phyloP scores from a whole-genome alignment of 1,139 yeast species.

The Geotrichum macrosporum region DNA sequence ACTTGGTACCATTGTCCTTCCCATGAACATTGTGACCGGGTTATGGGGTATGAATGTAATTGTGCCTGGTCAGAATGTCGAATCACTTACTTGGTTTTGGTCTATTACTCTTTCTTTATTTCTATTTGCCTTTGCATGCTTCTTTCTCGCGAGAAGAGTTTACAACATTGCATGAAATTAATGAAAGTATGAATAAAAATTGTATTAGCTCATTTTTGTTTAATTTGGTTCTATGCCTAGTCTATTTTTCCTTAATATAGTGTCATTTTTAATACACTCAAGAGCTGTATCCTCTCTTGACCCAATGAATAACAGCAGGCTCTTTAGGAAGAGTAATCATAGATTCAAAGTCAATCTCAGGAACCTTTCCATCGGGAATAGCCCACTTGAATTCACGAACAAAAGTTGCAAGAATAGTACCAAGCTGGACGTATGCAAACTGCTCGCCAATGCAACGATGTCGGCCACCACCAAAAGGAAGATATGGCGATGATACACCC shows the following conservation, averaged over 20 bases:
- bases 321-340: constrained; percentile 89
- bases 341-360: constrained; percentile 77
- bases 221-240: background rate
- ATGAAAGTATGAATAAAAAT: background rate
- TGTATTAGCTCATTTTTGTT: background rate
- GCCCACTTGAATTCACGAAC: constrained; percentile 78
- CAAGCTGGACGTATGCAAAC: constrained; percentile 92
- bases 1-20: constrained; percentile 89
- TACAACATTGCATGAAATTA: constrained; percentile 26
- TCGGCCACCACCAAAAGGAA: constrained; percentile 99
- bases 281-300: constrained; percentile 26
- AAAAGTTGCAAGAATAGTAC: constrained; percentile 72
- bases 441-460: constrained; percentile 99
- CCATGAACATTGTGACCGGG: constrained; percentile 92
- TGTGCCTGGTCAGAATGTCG: constrained; percentile 82
- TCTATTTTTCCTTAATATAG: background rate
- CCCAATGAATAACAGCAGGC: constrained; percentile 80
- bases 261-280: background rate
- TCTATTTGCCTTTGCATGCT: constrained; percentile 37
- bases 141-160: constrained; percentile 32
- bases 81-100: constrained; percentile 77
- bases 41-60: constrained; percentile 98
- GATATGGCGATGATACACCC: constrained; percentile 92
- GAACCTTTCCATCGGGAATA: constrained; percentile 53
- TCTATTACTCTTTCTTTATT: constrained; percentile 33